Evolutionary conservation across 192 early-diverging fungal genomes (phyloP).

Genomic region (Backusella westeae): DNA sequence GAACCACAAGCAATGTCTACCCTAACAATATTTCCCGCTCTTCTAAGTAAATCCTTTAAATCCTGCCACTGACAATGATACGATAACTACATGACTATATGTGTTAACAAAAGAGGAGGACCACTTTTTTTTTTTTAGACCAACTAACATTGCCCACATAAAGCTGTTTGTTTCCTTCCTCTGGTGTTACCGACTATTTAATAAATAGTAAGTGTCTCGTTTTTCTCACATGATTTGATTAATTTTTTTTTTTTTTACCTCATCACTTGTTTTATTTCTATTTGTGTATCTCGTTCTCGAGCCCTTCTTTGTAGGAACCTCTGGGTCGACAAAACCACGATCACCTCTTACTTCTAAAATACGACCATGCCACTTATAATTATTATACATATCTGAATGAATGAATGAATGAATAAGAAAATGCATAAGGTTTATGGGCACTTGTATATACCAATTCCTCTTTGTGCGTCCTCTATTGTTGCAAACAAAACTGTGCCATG

Average conservation of each 20-base stretch:
- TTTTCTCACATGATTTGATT: background rate
- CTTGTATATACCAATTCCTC: constrained; percentile 50
- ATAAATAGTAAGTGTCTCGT: constrained; percentile 3
- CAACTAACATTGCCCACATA: constrained; percentile 77
- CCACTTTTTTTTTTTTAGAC: background rate
- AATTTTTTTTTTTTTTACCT: background rate
- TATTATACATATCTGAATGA: constrained; percentile 56
- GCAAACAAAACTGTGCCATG: constrained; percentile 71
- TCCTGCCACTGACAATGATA: constrained; percentile 81
- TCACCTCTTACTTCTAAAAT: constrained; percentile 74
- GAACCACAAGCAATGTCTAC: constrained; percentile 65
- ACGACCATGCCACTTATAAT: constrained; percentile 70
- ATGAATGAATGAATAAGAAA: background rate
- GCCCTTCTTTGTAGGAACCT: background rate
- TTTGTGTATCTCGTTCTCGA: constrained; percentile 19
- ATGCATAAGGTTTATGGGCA: background rate
- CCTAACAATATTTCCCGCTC: constrained; percentile 62
- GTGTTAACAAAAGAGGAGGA: background rate
- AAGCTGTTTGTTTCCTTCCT: constrained; percentile 40
- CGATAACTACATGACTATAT: constrained; percentile 47
- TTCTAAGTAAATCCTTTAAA: constrained; percentile 76
- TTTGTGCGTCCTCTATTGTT: constrained; percentile 64
- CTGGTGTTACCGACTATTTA: constrained; percentile 6
- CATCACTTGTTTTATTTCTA: constrained; percentile 8
- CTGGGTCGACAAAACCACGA: constrained; percentile 48